Conservation (phyloP, 2,329 filamentous ascomycete species). For the Paecilomyces fulvus region DNA sequence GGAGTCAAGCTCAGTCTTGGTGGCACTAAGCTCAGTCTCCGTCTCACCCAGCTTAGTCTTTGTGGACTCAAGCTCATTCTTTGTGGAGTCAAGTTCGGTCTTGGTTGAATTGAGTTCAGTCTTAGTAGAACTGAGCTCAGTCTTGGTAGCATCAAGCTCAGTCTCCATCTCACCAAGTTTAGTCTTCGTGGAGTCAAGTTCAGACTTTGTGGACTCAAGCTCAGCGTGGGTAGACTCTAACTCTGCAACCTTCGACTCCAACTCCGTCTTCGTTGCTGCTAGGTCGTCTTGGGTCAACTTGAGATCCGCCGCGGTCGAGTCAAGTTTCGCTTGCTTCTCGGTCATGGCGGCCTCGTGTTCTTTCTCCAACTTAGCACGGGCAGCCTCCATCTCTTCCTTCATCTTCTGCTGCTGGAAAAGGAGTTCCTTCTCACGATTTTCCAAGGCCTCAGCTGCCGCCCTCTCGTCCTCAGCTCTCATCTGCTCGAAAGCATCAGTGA, state of each 20-base stretch:
- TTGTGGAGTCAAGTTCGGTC: slow-evolving; percentile 8
- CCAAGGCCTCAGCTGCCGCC: slow-evolving; percentile 27
- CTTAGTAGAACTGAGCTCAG: slow-evolving; percentile 3
- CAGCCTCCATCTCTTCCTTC: slow-evolving; percentile 24
- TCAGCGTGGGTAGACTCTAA: slow-evolving; percentile 19
- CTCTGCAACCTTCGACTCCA: slow-evolving; percentile 17
- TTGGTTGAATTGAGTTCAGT: slow-evolving; percentile 7
- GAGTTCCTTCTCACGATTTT: slow-evolving; percentile 36
- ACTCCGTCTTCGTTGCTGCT: slow-evolving; percentile 17
- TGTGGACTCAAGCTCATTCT: slow-evolving; percentile 6
- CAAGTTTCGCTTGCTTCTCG: slow-evolving; percentile 18
- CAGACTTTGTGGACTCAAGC: slow-evolving; percentile 16
- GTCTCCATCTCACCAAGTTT: slow-evolving; percentile 3
- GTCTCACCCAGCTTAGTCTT: slow-evolving; percentile 5
- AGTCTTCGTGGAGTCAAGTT: slow-evolving; percentile 15
- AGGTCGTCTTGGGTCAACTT: slow-evolving; percentile 26
- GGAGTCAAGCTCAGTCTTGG: slow-evolving; percentile 7
- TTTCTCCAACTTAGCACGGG: slow-evolving; percentile 29
- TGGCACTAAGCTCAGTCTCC: slow-evolving; percentile 10
- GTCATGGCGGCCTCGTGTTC: slow-evolving; percentile 24
- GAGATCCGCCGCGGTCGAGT: slow-evolving; percentile 24
- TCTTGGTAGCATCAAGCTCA: slow-evolving; percentile 8
- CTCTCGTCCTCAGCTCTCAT: slow-evolving; percentile 36
- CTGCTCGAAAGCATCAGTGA: slow-evolving; percentile 41
- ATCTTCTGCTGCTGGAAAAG: slow-evolving; percentile 8